Base-by-base conservation (phyloP, 768 basidiomycete species). In the Serpula lacrymans region DNA sequence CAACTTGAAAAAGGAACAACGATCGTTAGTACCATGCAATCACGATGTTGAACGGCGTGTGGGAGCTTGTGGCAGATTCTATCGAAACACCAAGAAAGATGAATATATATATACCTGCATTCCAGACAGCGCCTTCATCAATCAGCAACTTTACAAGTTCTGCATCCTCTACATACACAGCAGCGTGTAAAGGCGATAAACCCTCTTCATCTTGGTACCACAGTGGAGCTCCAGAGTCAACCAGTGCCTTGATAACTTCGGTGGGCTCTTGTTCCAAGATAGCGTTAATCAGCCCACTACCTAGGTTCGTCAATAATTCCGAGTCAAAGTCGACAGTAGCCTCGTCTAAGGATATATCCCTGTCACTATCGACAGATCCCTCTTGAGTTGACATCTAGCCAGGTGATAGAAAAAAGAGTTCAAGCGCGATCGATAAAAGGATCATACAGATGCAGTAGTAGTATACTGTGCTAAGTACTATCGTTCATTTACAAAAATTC, bases 121-220 rank as follows among this genome's bases (percentile, higher is more conserved):
- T 96, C 96, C 96, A 99, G 0, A 91, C 57, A 1, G 90, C 93
- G 10, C 95, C 93, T 41, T 78, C 72, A n/a, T 80, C 71, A 20
- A 99, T 70, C 24, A 98, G 69, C 5, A 74, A 55, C 39, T 74
- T 73, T 9, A 86, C 71, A 12, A 95, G 66, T n/a, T 71, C 68
- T 2, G 71, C 56, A 49, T 85, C 78, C 51, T 84, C 80, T 33
- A 75, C 60, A 50, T 85, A 91, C 1, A 82, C 86, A 10, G 89
- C 95, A 12, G 89, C 91, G 55, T 98, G 95, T 32, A 98, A 62
- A 13, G 82, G 73, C 4, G 90, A 91, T 47, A 81, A 82, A 1
- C 92, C 93, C 50, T 85, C 79, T 34, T 78, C 77, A 57, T 85
- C 86, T 62, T 96, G 91, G 56, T 84, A 92, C 94, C 95, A 97